Base-by-base conservation (phyloP, 2,329 filamentous ascomycete species). In the Colletotrichum noveboracense region DNA sequence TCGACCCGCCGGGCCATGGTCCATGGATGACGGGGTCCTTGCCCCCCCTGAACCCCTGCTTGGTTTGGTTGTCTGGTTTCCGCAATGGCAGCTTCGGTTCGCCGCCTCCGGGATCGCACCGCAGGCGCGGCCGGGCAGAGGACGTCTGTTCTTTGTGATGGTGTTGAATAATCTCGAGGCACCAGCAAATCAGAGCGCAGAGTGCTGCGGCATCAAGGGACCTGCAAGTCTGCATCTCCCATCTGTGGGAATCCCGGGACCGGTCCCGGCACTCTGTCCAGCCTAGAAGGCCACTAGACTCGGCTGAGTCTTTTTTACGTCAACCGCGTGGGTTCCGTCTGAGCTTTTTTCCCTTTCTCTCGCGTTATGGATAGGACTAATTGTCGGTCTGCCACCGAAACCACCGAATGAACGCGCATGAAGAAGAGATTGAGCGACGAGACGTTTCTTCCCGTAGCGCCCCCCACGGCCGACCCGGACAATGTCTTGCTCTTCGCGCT, bases 91-190 rank as follows among this genome's bases (percentile, higher is more conserved):
- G 43, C 28, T 61, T 75, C 64, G 56, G 73, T 43, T 73, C 58
- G 73, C 70, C 70, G 73, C 70, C 73, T 76, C 74, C 74, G 74
- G 74, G n/a, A 76, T 76, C 74, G 74, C 74, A 73, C 55, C 62
- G 68, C 72, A 61, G 28, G 72, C 30, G n/a, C 68, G 68, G 52
- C 55, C 62, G 61, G 55, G 68, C 73, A 24, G 48, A 30, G n/a
- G 26, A 30, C 58, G 64, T 52, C 55, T 73, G 12, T 65, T 64
- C 64, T 76, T 76, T 75, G 70, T 73, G 70, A 73, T 75, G 62
- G 64, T 16, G 38, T 26, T 76, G 74, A 69, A 60, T 76, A 73
- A 74, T 69, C 38, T 26, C 60, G 32, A 65, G 43, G 48, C 70
- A 65, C 28, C 48, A 60, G 70, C 74, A 76, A 73, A 76, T 76